A percentile compares a stretch with the other conserved stretches of the same genome.
phyloP scores from a whole-genome alignment of 441 rosid species.

The Rhodomyrtus psidioides region DNA sequence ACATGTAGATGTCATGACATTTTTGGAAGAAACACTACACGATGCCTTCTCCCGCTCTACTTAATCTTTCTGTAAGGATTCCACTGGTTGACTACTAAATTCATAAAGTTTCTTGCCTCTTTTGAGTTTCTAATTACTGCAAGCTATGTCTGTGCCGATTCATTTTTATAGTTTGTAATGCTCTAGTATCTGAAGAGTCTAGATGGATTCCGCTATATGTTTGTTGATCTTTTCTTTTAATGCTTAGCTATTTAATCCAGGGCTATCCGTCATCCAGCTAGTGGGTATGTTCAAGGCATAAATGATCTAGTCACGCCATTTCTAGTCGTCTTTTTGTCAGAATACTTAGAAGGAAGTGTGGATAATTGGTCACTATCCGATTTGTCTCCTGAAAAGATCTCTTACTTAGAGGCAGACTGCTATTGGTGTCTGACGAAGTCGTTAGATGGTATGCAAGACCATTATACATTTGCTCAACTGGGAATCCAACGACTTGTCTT shows the following conservation, averaged over 20 bases:
- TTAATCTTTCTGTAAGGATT: neutral
- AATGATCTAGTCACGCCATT: conserved; percentile 97
- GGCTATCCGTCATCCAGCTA: conserved; percentile 99
- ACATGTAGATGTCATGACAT: neutral
- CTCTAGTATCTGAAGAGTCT: neutral
- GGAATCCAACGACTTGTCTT: conserved; percentile 99
- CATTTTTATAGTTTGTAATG: neutral
- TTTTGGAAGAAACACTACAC: neutral
- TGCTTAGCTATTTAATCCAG: conserved; percentile 27
- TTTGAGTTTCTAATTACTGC: neutral
- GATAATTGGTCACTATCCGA: conserved; percentile 72
- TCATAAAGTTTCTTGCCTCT: neutral
- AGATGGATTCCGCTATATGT: neutral
- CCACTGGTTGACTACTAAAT: neutral
- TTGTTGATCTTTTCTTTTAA: conserved; percentile 2
- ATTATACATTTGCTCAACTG: conserved; percentile 99
- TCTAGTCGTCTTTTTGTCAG: conserved; percentile 87
- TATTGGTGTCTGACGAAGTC: conserved; percentile 97
- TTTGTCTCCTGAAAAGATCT: conserved; percentile 54
- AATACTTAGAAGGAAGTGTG: conserved; percentile 72
- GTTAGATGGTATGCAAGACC: conserved; percentile 99
- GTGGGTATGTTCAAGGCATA: conserved; percentile 98
- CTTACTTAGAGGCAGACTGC: conserved; percentile 88
- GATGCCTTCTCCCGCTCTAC: neutral
- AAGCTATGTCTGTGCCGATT: neutral